Conservation (phyloP, 345 rosid species). For the Isatis tinctoria region DNA sequence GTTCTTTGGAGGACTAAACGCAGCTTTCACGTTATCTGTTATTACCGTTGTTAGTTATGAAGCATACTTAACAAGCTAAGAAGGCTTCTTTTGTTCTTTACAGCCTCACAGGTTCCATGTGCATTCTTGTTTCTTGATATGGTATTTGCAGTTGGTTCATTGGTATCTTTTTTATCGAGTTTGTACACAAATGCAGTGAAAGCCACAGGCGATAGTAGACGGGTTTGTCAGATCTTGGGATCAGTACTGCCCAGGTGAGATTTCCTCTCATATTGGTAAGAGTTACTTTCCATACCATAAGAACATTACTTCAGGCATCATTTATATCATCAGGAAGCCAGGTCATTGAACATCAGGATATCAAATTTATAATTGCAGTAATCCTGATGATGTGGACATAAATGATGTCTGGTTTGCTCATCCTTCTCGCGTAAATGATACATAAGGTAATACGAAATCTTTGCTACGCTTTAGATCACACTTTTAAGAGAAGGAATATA, state of each 20-base stretch:
- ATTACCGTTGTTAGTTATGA: constrained; percentile 75
- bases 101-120: constrained; percentile 78
- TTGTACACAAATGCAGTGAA: constrained; percentile 84
- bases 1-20: constrained; percentile 79
- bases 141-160: constrained; percentile 64
- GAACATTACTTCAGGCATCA: neutral
- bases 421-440: constrained; percentile 85
- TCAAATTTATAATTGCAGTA: constrained; percentile 43
- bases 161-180: constrained; percentile 74
- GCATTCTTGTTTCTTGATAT: neutral
- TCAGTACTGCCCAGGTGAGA: constrained; percentile 45
- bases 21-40: constrained; percentile 76
- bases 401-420: constrained; percentile 95
- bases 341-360: neutral
- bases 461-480: too few relatives aligned
- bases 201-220: constrained; percentile 93
- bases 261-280: neutral
- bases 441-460: constrained; percentile 54
- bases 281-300: neutral
- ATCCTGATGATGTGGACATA: constrained; percentile 74
- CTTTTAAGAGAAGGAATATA: neutral
- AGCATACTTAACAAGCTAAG: constrained; percentile 80
- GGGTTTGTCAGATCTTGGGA: constrained; percentile 85
- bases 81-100: constrained; percentile 93
- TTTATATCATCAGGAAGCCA: too few relatives aligned